phyloP scores from a whole-genome alignment of 2,329 filamentous ascomycete genomes.

The Aspergillus sp. region DNA sequence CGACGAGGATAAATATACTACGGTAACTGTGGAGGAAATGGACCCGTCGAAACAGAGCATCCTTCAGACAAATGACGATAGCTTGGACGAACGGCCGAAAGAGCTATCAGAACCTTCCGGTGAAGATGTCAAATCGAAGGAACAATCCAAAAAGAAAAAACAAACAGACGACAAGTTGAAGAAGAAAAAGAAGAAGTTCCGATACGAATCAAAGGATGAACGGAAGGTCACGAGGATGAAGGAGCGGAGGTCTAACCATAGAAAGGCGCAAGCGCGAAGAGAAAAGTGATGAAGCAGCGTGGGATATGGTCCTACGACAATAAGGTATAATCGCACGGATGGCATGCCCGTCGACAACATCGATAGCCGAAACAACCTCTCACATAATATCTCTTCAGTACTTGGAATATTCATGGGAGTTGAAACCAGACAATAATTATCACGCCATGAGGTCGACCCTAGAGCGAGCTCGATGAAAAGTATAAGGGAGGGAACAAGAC shows the following conservation, averaged over 20 bases:
- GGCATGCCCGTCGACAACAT: background rate
- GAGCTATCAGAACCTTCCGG: constrained; percentile 27
- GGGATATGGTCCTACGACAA: background rate
- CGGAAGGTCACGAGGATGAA: constrained; percentile 63
- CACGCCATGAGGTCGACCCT: constrained; percentile 15
- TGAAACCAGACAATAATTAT: constrained; percentile 14
- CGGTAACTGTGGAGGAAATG: constrained; percentile 89
- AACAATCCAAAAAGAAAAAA: constrained; percentile 49
- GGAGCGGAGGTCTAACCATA: constrained; percentile 68
- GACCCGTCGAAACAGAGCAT: constrained; percentile 74
- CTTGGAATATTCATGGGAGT: constrained; percentile 11
- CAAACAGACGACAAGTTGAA: constrained; percentile 56
- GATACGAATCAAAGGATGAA: constrained; percentile 87
- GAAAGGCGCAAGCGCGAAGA: constrained; percentile 61
- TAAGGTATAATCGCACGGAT: background rate
- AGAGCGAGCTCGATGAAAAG: constrained; percentile 13
- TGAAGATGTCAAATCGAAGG: constrained; percentile 25
- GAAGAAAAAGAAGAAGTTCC: constrained; percentile 87
- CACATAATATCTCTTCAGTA: constrained; percentile 16
- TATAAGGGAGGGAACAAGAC: constrained; percentile 17
- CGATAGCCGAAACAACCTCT: constrained; percentile 1
- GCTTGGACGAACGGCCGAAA: constrained; percentile 25
- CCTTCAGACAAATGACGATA: constrained; percentile 50
- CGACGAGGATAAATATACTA: constrained; percentile 94
- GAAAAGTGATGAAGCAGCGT: constrained; percentile 26